A percentile compares a stretch with the other conserved stretches of the same genome.
phyloP scores from a whole-genome alignment of 2,329 filamentous ascomycete species.

The Magnaporthiopsis rhizophila region DNA sequence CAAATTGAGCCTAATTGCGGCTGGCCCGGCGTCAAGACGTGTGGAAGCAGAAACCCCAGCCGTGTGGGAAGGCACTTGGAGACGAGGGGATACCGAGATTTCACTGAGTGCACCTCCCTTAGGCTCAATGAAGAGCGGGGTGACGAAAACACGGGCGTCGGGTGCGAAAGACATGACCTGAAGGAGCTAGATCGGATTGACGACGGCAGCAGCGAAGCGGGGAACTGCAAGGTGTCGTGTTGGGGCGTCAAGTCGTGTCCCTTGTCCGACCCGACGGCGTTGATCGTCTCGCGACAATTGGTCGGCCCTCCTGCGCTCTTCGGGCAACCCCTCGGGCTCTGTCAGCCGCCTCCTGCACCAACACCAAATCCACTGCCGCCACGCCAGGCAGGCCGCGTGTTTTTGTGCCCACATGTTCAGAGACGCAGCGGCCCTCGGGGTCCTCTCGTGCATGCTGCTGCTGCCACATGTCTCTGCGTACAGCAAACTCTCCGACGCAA shows the following conservation, averaged over 20 bases:
- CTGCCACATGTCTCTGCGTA: constrained; percentile 3
- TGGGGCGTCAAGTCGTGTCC: background rate
- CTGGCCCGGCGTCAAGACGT: background rate
- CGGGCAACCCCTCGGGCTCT: background rate
- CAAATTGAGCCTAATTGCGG: background rate
- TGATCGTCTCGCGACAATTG: background rate
- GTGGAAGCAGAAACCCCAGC: background rate
- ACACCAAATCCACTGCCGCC: background rate
- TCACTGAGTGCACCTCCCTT: background rate
- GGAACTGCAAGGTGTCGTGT: background rate
- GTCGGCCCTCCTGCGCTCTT: background rate
- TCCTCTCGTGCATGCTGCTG: background rate
- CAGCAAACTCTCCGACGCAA: constrained; percentile 58
- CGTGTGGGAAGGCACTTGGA: background rate
- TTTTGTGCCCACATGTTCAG: background rate
- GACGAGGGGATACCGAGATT: background rate
- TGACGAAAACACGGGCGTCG: background rate
- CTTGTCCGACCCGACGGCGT: background rate
- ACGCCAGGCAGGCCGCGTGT: background rate
- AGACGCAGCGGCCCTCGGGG: background rate
- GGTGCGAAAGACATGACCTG: background rate
- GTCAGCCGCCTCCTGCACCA: background rate
- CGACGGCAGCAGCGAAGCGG: background rate
- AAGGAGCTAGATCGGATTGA: background rate
- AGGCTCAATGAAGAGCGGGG: background rate